Percentiles rank a stretch among this genome's conserved stretches.
Evolutionary conservation across 495 filamentous ascomycete genomes (phyloP).

Genomic region (Penicillium goetzii): DNA sequence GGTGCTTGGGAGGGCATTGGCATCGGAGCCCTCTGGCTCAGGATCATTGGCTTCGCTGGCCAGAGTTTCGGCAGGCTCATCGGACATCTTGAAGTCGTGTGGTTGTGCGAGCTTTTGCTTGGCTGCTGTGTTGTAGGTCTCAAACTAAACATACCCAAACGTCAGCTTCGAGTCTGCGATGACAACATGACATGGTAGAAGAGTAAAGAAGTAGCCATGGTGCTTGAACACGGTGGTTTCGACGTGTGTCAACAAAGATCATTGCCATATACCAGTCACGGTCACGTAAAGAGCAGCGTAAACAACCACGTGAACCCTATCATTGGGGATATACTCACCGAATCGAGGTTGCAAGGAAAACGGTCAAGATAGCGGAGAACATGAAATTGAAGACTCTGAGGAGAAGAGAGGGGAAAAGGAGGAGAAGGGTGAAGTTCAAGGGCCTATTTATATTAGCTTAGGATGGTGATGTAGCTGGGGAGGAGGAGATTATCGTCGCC

Average conservation of each 20-base stretch:
- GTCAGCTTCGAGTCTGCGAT: background rate
- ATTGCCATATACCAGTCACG: background rate
- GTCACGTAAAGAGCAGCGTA: background rate
- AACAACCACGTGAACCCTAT: constrained; percentile 5
- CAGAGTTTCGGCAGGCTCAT: background rate
- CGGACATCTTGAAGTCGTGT: background rate
- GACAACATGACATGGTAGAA: background rate
- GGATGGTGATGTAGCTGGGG: background rate
- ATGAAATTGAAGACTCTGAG: background rate
- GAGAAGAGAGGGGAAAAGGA: background rate
- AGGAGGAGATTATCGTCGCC: background rate
- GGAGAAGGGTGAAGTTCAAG: background rate
- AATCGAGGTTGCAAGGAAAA: background rate
- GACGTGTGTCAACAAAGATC: background rate
- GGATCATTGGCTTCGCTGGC: background rate
- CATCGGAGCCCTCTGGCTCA: background rate
- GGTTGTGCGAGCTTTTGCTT: background rate
- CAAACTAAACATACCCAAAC: background rate
- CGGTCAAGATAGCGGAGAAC: background rate
- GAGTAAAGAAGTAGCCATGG: background rate
- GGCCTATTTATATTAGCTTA: background rate
- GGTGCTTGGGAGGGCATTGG: background rate
- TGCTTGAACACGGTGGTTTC: background rate
- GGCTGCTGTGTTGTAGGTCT: background rate
- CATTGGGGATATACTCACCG: constrained; percentile 3